phyloP scores from a whole-genome alignment of 2,329 filamentous ascomycete genomes.

The Xylariaceae sp. region DNA sequence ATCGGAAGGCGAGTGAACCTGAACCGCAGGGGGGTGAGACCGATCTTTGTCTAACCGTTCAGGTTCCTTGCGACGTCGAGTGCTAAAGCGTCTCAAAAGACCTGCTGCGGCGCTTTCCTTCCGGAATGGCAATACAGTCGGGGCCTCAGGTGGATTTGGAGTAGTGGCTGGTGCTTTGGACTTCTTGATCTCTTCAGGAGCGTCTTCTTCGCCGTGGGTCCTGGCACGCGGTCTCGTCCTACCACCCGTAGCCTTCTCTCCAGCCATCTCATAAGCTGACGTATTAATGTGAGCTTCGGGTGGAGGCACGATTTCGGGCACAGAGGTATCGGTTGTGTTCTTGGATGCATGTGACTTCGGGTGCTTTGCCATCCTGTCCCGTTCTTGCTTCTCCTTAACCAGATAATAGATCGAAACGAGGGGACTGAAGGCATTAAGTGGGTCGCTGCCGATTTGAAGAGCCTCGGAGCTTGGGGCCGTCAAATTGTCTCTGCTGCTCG shows the following conservation, averaged over 20 bases:
- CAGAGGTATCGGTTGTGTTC: conserved; percentile 41
- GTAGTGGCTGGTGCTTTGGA: conserved; percentile 48
- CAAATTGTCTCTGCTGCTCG: conserved; percentile 81
- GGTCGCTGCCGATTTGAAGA: conserved; percentile 75
- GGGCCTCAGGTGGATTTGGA: conserved; percentile 49
- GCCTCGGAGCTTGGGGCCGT: conserved; percentile 79
- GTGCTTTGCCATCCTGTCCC: conserved; percentile 51
- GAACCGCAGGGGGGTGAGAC: conserved; percentile 66
- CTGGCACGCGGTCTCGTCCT: conserved; percentile 78
- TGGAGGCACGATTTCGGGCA: conserved; percentile 74
- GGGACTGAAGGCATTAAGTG: conserved; percentile 88
- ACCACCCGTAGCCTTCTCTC: conserved; percentile 80
- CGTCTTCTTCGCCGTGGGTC: conserved; percentile 92
- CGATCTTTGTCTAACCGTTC: conserved; percentile 58
- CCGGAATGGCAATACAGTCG: conserved; percentile 58
- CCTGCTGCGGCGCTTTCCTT: conserved; percentile 86
- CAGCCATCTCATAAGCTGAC: conserved; percentile 78
- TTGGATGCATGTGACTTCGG: conserved; percentile 32
- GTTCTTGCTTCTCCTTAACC: conserved; percentile 88
- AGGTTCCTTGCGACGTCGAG: conserved; percentile 66
- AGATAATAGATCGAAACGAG: conserved; percentile 92
- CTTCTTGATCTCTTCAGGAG: conserved; percentile 66
- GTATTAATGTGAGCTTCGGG: conserved; percentile 86
- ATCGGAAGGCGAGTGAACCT: conserved; percentile 75
- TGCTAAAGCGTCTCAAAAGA: conserved; percentile 84